Evolutionary conservation across 176 grass and related monocot species (phyloP), one percentile per base, ranked within the genome.

Genomic region (Aegilops bicornis): DNA sequence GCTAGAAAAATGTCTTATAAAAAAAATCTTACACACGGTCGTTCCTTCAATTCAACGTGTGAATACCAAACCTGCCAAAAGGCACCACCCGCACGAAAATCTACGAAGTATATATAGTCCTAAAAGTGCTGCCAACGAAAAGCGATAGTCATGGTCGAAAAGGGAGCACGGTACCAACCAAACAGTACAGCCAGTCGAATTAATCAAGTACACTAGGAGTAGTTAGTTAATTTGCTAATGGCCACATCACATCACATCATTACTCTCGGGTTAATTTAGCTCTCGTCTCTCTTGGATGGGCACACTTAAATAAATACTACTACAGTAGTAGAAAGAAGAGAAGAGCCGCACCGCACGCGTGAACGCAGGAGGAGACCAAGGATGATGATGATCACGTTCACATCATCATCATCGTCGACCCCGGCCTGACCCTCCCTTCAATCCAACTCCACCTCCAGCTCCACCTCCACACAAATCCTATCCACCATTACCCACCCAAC

Each of bases 391-490:
- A 89, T 91, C 81, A 48, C 40, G 11, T 43, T 72, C 59, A 20
- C 79, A 77, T 79, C 77, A 64, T 64, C 62, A 64, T 14, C 62
- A 65, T 15, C 69, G 69, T 73, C 69, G 69, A 19, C 48, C 48
- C 48, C 64, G 78, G 76, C 43, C 86, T 88, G 88, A 67, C 77
- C 85, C 87, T 95, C 89, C 82, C 96, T 95, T 98, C 91, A 93
- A 98, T 98, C 91, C 89, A 92, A 95, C 95, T 98, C 89, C 88
- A 92, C 89, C 95, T 69, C 70, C 76, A 92, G 90, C 95, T 98
- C 69, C 74, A 85, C 56, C 64, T 75, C 71, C 76, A 86, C 86
- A 80, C 65, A 82, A 77, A 82, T 76, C 79, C 36, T 50, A 80
- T 73, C 90, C 83, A 79, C 90, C 83, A 76, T 78, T 81, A 32